Conservation (phyloP, 306 rosid species). For the Lathyrus oleraceus region DNA sequence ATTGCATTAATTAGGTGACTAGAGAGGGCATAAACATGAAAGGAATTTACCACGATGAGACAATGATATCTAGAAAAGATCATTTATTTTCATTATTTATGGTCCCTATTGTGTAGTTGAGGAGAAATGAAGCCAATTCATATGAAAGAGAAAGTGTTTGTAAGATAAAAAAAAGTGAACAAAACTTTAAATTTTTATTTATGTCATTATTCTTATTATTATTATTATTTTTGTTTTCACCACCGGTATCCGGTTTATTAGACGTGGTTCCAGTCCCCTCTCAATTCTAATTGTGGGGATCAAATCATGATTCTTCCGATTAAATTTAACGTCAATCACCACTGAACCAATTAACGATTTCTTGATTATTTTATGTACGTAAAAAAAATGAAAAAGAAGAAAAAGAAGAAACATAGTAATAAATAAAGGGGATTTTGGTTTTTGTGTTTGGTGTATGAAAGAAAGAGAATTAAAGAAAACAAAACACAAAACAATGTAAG, state of each 20-base stretch:
- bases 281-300: too few species aligned
- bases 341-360: too few species aligned
- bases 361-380: too few species aligned
- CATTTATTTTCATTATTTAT: constrained; percentile 48
- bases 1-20: constrained; percentile 25
- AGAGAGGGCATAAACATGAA: constrained; percentile 33
- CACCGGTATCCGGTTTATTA: too few species aligned
- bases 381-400: not conserved
- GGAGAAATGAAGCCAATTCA: constrained; percentile 44
- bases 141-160: constrained; percentile 43
- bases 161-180: too few species aligned
- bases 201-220: too few species aligned
- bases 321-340: too few species aligned
- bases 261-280: too few species aligned
- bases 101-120: constrained; percentile 52
- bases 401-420: constrained; percentile 21
- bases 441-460: constrained; percentile 41
- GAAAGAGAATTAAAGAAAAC: constrained; percentile 24
- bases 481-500: constrained; percentile 50
- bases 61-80: constrained; percentile 18
- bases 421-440: constrained; percentile 23
- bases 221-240: too few species aligned
- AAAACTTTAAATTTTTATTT: too few species aligned
- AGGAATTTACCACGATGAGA: constrained; percentile 34
- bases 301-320: too few species aligned